Evolutionary conservation across 805 yeast species (phyloP), one percentile per base, ranked within the genome.

Genomic region (Ogataea pignaliae): DNA sequence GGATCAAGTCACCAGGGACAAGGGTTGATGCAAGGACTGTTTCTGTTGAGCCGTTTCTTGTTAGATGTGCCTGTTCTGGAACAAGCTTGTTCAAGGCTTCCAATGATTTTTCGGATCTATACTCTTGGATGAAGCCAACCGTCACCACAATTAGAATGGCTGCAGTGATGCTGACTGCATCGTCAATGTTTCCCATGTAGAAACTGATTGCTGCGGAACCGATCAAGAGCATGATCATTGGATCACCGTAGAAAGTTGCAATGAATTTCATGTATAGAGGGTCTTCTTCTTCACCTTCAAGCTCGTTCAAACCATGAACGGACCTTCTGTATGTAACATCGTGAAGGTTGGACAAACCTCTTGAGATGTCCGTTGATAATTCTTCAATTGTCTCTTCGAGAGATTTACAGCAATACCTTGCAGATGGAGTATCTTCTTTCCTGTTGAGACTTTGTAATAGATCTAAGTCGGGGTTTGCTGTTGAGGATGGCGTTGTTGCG

Each of bases 71-170:
- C 60, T 85, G 88, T n/a, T 95, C 97, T 2, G 99, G 99, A 8
- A 93, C 97, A 54, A 93, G 75, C 60, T 86, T 85, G 63, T 86
- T 90, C 47, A 93, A 75, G 0, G 98, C 98, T 63, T 90, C 95
- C 46, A 93, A 70, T 5, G 97, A 87, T 70, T 93, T 85, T 60
- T 93, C 99, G 2, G 96, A 87, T 57, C 97, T 76, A 60, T 90
- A 90, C 64, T 93, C 99, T 68, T 93, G 99, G 29, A 93, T 90
- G 68, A 93, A 93, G 0, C 99, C 99, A 32, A 93, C 99, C 1
- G 93, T 79, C 11, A 93, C 97, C 29, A 93, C 99, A 53, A 93
- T 90, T 36, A 87, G 56, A 40, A 93, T 88, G 3, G 99, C 99
- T 50, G 90, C 71, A 0, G 97, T 83, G 54, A 93, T 93, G 53